Percentiles rank a stretch among this genome's conserved stretches.
Conservation (phyloP, 2,329 filamentous ascomycete genomes). For the Cladosporium cucumerinum region DNA sequence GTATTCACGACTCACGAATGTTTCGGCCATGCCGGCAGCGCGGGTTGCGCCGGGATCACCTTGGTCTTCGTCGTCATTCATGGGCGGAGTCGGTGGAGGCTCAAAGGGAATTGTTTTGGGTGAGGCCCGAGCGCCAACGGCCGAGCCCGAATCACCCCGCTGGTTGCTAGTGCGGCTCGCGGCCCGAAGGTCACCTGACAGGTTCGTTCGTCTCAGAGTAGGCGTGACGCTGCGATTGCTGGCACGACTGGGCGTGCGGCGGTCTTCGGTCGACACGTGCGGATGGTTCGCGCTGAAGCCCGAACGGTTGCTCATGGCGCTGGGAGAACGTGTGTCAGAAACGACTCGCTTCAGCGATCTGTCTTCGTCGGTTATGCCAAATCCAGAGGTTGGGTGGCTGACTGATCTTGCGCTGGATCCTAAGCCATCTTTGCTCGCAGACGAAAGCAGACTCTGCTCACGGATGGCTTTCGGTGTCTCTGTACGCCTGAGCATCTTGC, state of each 20-base stretch:
- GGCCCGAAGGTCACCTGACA: slow-evolving; percentile 74
- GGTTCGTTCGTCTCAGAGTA: slow-evolving; percentile 65
- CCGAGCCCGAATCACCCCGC: slow-evolving; percentile 50
- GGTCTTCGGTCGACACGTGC: slow-evolving; percentile 42
- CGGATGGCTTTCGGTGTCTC: slow-evolving; percentile 42
- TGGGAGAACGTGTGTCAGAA: slow-evolving; percentile 38
- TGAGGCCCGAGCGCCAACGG: slow-evolving; percentile 35
- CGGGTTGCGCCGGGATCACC: slow-evolving; percentile 85
- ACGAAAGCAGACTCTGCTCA: slow-evolving; percentile 26
- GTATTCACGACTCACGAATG: slow-evolving; percentile 70
- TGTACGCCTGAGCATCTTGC: slow-evolving; percentile 40
- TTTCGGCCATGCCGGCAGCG: slow-evolving; percentile 82
- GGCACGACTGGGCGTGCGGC: slow-evolving; percentile 60
- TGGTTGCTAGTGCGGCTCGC: slow-evolving; percentile 49
- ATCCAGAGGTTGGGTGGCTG: slow-evolving; percentile 34
- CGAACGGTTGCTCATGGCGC: slow-evolving; percentile 45
- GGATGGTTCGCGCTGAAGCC: slow-evolving; percentile 37
- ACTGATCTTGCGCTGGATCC: slow-evolving; percentile 16
- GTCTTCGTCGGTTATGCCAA: slow-evolving; percentile 46
- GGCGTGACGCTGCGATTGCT: slow-evolving; percentile 61
- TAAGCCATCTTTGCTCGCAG: slow-evolving; percentile 6
- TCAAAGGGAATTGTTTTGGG: slow-evolving; percentile 40
- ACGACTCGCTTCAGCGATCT: slow-evolving; percentile 29
- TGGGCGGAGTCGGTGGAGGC: slow-evolving; percentile 49
- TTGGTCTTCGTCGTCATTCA: slow-evolving; percentile 64